These are phyloP conservation scores for Colletotrichum sp. DNA, from an alignment of 2,329 filamentous ascomycete species.

Conservation along the genomic window DNA sequence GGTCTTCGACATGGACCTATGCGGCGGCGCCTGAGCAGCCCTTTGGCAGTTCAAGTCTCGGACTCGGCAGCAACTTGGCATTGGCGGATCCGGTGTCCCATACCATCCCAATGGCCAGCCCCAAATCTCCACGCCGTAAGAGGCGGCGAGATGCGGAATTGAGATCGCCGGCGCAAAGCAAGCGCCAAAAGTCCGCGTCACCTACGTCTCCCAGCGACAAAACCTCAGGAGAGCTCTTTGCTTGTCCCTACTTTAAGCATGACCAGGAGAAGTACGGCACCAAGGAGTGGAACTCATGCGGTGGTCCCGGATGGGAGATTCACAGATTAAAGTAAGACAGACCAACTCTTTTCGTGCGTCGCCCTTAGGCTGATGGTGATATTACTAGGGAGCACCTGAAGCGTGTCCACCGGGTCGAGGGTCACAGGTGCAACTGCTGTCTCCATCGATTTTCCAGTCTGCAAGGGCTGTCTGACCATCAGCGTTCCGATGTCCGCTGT, in stretches of 20 bases:
- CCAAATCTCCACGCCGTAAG: neutral
- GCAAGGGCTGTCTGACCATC: neutral
- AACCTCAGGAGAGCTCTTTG: neutral
- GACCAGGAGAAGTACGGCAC: neutral
- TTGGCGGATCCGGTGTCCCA: neutral
- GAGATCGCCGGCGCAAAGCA: neutral
- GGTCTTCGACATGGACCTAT: neutral
- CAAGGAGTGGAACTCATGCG: neutral
- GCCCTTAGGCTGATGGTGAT: too few species aligned
- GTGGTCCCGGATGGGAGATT: neutral
- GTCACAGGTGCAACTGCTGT: neutral
- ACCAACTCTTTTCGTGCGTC: too few species aligned
- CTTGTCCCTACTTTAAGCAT: neutral
- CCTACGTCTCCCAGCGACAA: neutral
- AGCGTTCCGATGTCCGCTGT: neutral
- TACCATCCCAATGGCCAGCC: neutral
- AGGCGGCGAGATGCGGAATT: fast-evolving
- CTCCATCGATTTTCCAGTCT: neutral
- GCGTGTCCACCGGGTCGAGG: neutral
- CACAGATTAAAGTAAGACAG: constrained; percentile 3
- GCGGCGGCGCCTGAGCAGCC: neutral
- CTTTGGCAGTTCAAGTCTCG: fast-evolving
- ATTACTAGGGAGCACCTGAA: neutral
- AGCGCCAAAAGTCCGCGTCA: neutral
- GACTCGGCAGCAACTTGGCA: neutral